Evolutionary conservation across 2,329 filamentous ascomycete genomes (phyloP).

Genomic region (Fusarium marasasianum): DNA sequence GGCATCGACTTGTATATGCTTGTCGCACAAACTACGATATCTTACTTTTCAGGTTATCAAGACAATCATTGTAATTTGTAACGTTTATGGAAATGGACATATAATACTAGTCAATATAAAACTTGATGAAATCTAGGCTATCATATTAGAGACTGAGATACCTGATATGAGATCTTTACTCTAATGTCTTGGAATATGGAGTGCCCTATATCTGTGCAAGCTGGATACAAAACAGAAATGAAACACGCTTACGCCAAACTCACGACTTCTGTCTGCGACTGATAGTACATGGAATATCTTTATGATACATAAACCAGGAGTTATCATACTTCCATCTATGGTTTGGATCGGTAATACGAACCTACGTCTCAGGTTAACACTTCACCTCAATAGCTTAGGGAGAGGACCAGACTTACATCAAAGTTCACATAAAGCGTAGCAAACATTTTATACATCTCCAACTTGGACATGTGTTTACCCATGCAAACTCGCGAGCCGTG

Average conservation of each 20-base stretch:
- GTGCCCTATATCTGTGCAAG: no score
- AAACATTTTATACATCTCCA: constrained; percentile 35
- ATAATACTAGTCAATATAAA: fast-evolving
- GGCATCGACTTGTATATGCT: no score
- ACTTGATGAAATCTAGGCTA: no score
- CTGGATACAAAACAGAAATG: not conserved
- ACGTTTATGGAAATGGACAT: no score
- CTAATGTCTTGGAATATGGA: no score
- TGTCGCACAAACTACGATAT: no score
- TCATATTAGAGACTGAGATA: no score
- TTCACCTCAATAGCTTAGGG: fast-evolving
- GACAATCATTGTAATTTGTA: no score
- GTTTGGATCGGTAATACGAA: constrained; percentile 4
- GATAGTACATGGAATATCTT: constrained; percentile 28
- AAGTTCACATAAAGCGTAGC: constrained; percentile 28
- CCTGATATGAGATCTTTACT: no score
- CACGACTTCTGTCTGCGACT: not conserved
- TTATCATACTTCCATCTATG: constrained; percentile 31
- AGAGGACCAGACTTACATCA: constrained; percentile 1
- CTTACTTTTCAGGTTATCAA: no score
- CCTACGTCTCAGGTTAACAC: not conserved
- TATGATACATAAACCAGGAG: constrained; percentile 36
- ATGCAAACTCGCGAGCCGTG: constrained; percentile 30
- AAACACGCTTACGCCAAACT: not conserved
- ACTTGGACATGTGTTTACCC: constrained; percentile 31